Conservation (phyloP, 169 alveolate species). For the Babesia sp. region DNA sequence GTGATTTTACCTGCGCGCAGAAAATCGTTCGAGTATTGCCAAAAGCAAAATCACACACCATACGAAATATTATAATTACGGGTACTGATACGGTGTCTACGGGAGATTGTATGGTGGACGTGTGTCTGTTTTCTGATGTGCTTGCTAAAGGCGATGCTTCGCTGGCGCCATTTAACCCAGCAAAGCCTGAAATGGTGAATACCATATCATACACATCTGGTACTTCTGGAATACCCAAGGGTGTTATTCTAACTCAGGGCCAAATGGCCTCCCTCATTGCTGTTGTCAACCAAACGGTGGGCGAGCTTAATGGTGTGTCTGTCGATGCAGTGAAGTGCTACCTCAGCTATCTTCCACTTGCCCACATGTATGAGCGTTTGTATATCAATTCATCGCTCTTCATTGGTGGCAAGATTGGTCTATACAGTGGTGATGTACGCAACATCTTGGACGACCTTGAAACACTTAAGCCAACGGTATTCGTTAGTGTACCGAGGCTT, state of each 20-base stretch:
- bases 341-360: constrained; percentile 92
- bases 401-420: constrained; percentile 82
- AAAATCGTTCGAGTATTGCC: constrained; percentile 44
- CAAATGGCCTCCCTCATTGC: constrained; percentile 55
- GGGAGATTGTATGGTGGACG: constrained; percentile 15
- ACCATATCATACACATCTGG: constrained; percentile 97
- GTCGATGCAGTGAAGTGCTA: constrained; percentile 69
- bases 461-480: constrained; percentile 74
- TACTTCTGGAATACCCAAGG: constrained; percentile 97
- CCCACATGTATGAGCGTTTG: constrained; percentile 93
- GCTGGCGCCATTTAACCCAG: constrained; percentile 42
- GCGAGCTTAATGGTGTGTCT: constrained; percentile 17
- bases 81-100: constrained; percentile 40
- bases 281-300: constrained; percentile 25
- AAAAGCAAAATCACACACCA: constrained; percentile 9
- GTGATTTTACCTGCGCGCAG: constrained; percentile 44
- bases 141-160: constrained; percentile 33
- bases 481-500: constrained; percentile 77
- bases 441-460: constrained; percentile 85
- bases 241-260: constrained; percentile 89
- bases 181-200: constrained; percentile 63
- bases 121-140: constrained; percentile 56
- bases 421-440: constrained; percentile 87
- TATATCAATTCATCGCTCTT: constrained; percentile 60
- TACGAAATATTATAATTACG: constrained; percentile 25